Percentiles rank a stretch among this genome's conserved stretches.
phyloP scores from a whole-genome alignment of 805 yeast genomes.

The Zygosaccharomyces pseudorouxii region DNA sequence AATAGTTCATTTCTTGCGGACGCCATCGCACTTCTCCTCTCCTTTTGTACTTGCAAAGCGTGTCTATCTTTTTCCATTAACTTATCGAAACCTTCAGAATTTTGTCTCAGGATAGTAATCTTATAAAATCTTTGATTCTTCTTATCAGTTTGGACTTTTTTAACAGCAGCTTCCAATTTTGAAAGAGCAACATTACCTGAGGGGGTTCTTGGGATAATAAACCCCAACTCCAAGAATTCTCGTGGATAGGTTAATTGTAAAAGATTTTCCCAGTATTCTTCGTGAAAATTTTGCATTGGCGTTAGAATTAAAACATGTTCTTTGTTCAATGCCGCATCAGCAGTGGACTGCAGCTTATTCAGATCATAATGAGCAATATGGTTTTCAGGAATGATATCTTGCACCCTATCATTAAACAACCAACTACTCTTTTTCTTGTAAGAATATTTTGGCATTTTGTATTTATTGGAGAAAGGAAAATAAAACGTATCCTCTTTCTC shows the following conservation, averaged over 20 bases:
- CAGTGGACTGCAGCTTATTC: constrained; percentile 68
- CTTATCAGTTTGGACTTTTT: constrained; percentile 60
- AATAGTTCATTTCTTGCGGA: constrained; percentile 87
- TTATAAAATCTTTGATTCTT: constrained; percentile 68
- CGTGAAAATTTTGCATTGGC: constrained; percentile 84
- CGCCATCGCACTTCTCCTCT: constrained; percentile 87
- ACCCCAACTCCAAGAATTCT: constrained; percentile 79
- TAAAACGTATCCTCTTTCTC: constrained; percentile 35
- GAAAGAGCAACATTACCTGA: constrained; percentile 80
- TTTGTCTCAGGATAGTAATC: constrained; percentile 87
- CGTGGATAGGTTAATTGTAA: constrained; percentile 75
- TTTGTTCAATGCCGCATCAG: constrained; percentile 65
- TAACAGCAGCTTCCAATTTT: constrained; percentile 69
- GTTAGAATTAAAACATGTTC: constrained; percentile 84
- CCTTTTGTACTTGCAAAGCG: constrained; percentile 78
- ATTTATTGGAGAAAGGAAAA: constrained; percentile 33
- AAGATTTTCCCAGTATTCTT: constrained; percentile 84
- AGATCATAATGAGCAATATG: constrained; percentile 81
- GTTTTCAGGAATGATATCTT: constrained; percentile 58
- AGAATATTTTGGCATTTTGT: constrained; percentile 42
- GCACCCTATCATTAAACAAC: constrained; percentile 48
- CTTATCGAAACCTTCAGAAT: constrained; percentile 66
- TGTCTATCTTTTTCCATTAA: constrained; percentile 88
- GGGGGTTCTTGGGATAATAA: constrained; percentile 76
- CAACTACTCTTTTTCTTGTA: constrained; percentile 38